These are phyloP conservation scores for Fagopyrum homotropicum DNA, from an alignment of 148 eudicot genomes.

Conservation along the genomic window DNA sequence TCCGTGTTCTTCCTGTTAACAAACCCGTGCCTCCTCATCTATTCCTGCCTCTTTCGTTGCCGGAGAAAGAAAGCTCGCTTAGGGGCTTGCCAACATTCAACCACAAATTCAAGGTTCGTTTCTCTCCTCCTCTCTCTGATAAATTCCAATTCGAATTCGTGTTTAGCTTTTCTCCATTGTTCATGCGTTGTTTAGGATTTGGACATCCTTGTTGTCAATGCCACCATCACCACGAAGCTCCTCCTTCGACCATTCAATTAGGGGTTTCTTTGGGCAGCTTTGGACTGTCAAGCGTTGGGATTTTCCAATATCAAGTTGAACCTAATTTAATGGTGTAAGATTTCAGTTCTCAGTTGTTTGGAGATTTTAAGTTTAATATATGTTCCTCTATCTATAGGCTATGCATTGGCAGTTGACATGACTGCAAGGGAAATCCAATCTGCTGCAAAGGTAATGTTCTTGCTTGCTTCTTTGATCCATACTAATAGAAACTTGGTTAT, in stretches of 20 bases:
- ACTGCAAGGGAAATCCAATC: conserved; percentile 21
- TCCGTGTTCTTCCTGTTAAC: too few relatives aligned
- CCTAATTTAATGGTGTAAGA: neutral
- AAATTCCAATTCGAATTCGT: conserved; percentile 1
- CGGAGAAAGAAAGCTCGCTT: too few relatives aligned
- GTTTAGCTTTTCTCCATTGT: neutral
- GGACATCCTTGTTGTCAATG: conserved; percentile 93
- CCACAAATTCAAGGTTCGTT: conserved; percentile 83
- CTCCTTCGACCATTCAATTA: conserved; percentile 29
- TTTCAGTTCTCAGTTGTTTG: neutral
- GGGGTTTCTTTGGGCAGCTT: too few relatives aligned
- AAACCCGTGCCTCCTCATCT: too few relatives aligned
- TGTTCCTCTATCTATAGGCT: conserved; percentile 8
- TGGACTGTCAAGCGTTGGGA: too few relatives aligned
- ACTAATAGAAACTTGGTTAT: neutral
- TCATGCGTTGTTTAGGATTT: conserved; percentile 46
- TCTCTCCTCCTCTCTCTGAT: neutral
- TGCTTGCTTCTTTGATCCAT: neutral
- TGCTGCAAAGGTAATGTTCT: conserved; percentile 18
- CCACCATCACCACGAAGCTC: conserved; percentile 83
- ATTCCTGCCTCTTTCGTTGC: too few relatives aligned
- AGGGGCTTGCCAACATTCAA: conserved; percentile 64
- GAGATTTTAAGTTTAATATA: neutral
- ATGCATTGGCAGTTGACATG: conserved; percentile 21
- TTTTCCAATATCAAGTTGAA: neutral